A percentile compares a stretch with the other conserved stretches of the same genome.
Evolutionary conservation across 306 rosid species (phyloP).

Genomic region (Dryas drummondii): DNA sequence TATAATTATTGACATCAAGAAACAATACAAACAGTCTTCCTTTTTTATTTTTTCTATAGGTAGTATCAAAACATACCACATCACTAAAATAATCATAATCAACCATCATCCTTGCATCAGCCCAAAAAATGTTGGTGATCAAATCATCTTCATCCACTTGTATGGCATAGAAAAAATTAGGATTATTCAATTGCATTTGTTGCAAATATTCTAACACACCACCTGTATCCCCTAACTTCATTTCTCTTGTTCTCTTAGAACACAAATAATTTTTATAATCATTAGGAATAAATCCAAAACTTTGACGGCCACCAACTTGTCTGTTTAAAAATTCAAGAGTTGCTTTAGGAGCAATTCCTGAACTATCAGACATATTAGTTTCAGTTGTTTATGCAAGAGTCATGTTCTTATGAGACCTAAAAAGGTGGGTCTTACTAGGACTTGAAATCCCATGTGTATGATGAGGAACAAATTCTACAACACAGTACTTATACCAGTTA

Average conservation of each 20-base stretch:
- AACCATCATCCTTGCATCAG: background rate
- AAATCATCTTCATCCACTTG: constrained; percentile 6
- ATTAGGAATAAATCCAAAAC: background rate
- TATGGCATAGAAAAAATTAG: background rate
- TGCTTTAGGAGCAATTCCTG: constrained; percentile 5
- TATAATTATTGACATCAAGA: constrained; percentile 8
- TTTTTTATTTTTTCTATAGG: background rate
- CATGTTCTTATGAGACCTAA: background rate
- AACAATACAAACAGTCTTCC: background rate
- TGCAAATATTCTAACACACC: constrained; percentile 8
- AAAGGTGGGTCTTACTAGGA: background rate
- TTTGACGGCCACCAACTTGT: background rate
- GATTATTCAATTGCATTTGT: background rate
- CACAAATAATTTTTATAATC: background rate
- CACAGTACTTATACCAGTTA: background rate
- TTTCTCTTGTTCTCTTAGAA: background rate
- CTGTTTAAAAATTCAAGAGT: background rate
- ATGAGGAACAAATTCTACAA: background rate
- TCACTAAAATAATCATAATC: constrained; percentile 9
- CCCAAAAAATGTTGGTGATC: background rate
- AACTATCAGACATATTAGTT: background rate
- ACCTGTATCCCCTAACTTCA: background rate
- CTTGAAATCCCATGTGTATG: background rate
- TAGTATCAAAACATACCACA: background rate
- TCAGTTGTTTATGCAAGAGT: background rate